Evolutionary conservation across 495 filamentous ascomycete genomes (phyloP).

Genomic region (Aspergillus asperescens): DNA sequence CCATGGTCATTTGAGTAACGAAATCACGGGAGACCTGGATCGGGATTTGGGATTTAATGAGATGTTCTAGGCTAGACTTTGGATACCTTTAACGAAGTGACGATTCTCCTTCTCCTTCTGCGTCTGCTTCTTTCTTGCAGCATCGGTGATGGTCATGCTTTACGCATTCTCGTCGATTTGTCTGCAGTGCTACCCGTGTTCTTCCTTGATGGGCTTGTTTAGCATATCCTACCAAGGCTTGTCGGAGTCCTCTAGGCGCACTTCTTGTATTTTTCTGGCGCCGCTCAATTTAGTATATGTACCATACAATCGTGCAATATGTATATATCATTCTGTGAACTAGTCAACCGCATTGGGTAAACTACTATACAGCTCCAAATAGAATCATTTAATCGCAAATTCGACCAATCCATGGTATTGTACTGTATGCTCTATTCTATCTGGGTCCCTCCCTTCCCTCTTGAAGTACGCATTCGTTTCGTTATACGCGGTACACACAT

Average conservation of each 20-base stretch:
- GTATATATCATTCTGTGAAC: too few species aligned
- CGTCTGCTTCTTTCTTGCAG: background rate
- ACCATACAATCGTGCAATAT: too few species aligned
- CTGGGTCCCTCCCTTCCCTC: too few species aligned
- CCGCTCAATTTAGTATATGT: background rate
- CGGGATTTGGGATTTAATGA: conserved; percentile 38
- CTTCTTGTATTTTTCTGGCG: background rate
- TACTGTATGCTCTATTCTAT: background rate
- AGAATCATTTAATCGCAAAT: too few species aligned
- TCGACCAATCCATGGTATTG: too few species aligned
- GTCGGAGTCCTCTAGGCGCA: too few species aligned
- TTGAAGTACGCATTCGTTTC: too few species aligned
- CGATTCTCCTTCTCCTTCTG: background rate
- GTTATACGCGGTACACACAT: too few species aligned
- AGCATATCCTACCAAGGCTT: background rate
- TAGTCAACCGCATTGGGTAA: too few species aligned
- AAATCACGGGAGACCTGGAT: conserved; percentile 44
- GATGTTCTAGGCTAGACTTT: conserved; percentile 25
- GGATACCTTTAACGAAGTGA: background rate
- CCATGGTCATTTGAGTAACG: conserved; percentile 11
- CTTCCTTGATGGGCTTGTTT: background rate
- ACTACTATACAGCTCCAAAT: background rate
- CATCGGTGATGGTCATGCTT: background rate
- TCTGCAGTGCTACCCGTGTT: too few species aligned
- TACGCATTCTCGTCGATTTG: background rate